A percentile compares a stretch with the other conserved stretches of the same genome.
Conservation (phyloP, 306 rosid species). For the Spatholobus suberectus region DNA sequence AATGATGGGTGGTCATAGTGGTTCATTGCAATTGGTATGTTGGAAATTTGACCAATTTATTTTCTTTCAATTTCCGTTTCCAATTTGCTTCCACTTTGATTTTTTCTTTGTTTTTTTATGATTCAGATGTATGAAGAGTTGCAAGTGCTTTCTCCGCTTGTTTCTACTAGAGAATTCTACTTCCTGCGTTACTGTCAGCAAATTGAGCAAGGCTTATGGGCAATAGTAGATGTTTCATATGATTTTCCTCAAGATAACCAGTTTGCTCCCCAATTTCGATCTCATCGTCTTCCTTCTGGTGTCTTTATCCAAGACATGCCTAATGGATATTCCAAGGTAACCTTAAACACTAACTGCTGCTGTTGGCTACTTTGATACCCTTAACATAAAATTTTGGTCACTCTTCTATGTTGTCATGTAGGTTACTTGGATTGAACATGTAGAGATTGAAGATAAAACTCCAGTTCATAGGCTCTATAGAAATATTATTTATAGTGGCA, state of each 20-base stretch:
- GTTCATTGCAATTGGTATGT: slow-evolving; percentile 81
- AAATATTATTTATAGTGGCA: slow-evolving; percentile 69
- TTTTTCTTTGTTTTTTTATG: neutral
- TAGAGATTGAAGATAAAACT: slow-evolving; percentile 84
- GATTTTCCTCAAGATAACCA: slow-evolving; percentile 79
- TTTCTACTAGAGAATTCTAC: slow-evolving; percentile 80
- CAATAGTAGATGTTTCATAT: slow-evolving; percentile 80
- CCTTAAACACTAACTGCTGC: neutral
- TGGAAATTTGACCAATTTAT: neutral
- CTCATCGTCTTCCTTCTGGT: slow-evolving; percentile 85
- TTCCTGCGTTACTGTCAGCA: slow-evolving; percentile 85
- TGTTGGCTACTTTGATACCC: neutral
- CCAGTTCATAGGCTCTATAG: slow-evolving; percentile 75
- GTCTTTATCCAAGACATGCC: slow-evolving; percentile 96
- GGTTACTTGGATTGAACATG: slow-evolving; percentile 96
- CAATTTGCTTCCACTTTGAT: neutral
- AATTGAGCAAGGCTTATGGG: slow-evolving; percentile 91
- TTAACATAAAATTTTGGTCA: slow-evolving; percentile 9
- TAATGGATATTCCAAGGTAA: slow-evolving; percentile 90
- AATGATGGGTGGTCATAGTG: slow-evolving; percentile 71
- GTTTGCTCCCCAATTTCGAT: slow-evolving; percentile 60
- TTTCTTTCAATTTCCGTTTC: neutral
- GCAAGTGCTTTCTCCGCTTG: slow-evolving; percentile 86
- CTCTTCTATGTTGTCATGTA: slow-evolving; percentile 35
- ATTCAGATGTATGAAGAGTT: slow-evolving; percentile 83